These are phyloP conservation scores for Rhazya stricta DNA, from an alignment of 257 asterid genomes.

Conservation along the genomic window DNA sequence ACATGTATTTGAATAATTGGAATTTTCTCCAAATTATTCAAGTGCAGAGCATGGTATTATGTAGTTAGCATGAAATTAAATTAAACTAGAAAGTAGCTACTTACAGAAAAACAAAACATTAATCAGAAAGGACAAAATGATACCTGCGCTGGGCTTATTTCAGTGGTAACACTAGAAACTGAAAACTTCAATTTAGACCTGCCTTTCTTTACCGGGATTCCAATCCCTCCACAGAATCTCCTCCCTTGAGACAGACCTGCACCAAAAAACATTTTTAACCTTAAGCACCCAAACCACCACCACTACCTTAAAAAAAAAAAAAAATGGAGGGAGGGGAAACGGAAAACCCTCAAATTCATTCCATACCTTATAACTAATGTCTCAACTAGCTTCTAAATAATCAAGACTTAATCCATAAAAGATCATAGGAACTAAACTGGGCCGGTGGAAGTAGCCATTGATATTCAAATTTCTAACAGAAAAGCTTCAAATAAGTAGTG, in stretches of 20 bases:
- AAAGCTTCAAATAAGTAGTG: not conserved
- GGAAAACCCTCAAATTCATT: not conserved
- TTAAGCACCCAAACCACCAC: not conserved
- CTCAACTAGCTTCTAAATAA: not conserved
- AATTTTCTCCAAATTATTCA: not conserved
- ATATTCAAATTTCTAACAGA: not conserved
- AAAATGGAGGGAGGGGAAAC: too few species aligned
- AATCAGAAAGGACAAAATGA: not conserved
- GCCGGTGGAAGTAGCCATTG: not conserved
- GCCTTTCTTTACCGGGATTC: constrained; percentile 45
- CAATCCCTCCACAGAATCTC: constrained; percentile 55
- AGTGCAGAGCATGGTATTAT: not conserved
- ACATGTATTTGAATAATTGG: not conserved
- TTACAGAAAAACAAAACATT: too few species aligned
- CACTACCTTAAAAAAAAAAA: not conserved
- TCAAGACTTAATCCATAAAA: constrained; percentile 10
- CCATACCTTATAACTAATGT: not conserved
- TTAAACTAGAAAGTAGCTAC: not conserved
- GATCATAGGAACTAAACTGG: not conserved
- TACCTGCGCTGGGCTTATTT: constrained; percentile 59
- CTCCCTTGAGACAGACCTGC: constrained; percentile 48
- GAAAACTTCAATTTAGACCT: constrained; percentile 49
- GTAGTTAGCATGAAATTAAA: not conserved
- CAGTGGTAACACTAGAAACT: constrained; percentile 72
- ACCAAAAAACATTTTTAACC: constrained; percentile 11